Evolutionary conservation across 768 basidiomycete species (phyloP), one percentile per base, ranked within the genome.

Genomic region (Tulasnella sp.): DNA sequence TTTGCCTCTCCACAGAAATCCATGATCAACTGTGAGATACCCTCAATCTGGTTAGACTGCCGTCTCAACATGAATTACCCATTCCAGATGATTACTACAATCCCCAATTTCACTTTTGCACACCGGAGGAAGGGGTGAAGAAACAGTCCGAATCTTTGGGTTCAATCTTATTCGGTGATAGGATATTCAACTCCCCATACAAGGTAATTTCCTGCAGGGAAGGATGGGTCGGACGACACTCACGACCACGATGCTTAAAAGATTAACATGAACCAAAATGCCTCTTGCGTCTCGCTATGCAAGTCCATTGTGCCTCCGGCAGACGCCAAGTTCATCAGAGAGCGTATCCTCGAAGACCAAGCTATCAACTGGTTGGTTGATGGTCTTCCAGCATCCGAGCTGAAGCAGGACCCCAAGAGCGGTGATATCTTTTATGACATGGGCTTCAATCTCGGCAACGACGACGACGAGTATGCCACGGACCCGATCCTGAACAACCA

Each of bases 281-380:
- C 83, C 40, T 83, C 85, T 2, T 98, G 94, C 68, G 76, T 79
- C 62, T 75, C 74, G 2, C 77, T 97, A 6, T 97, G 94, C 69
- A 71, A 69, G 40, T 66, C 72, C 29, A 69, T 73, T 23, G 75
- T 96, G 15, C 75, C 81, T 0, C 73, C 70, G 14, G 79, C 84
- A 59, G 84, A 93, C 59, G 84, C 86, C 9, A 83, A 79, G 64
- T 96, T 96, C 68, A 84, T 97, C 65, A 93, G 94, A 62, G 81
- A 87, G 56, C 83, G 91, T 50, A 91, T 96, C 67, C 76, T 77
- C 41, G 92, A 97, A 67, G 86, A 90, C 65, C 96, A 97, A 65
- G 86, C 88, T 1, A 72, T 96, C 54, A 96, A 96, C 65, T 94
- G 92, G 85, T 82, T 97, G 31, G 73, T 97, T 37, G 94, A 98